phyloP scores from a whole-genome alignment of 164 flowering plant species.

The Chloranthus sessilifolius region DNA sequence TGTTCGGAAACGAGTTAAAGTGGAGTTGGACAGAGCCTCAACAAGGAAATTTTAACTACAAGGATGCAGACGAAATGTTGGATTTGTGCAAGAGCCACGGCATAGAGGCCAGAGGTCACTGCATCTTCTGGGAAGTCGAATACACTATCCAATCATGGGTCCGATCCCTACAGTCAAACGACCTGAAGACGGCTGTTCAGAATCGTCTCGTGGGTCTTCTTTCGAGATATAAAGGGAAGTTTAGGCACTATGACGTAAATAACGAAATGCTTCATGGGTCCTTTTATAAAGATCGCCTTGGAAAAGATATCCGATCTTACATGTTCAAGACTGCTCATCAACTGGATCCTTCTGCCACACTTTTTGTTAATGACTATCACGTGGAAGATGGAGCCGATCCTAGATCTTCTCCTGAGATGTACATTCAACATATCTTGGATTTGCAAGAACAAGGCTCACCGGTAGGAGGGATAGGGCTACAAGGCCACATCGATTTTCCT shows the following conservation, averaged over 20 bases:
- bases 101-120: conserved; percentile 76
- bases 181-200: conserved; percentile 65
- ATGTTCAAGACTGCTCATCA: conserved; percentile 84
- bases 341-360: conserved; percentile 64
- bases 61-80: conserved; percentile 81
- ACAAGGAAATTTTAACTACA: conserved; percentile 76
- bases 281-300: conserved; percentile 71
- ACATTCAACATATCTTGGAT: conserved; percentile 62
- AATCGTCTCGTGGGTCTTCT: conserved; percentile 73
- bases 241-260: conserved; percentile 89
- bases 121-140: conserved; percentile 95
- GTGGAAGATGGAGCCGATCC: conserved; percentile 82
- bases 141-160: conserved; percentile 70
- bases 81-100: conserved; percentile 45
- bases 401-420: conserved; percentile 75
- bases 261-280: conserved; percentile 97
- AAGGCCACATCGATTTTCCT: conserved; percentile 85
- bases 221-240: conserved; percentile 76
- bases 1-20: conserved; percentile 90
- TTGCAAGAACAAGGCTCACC: conserved; percentile 87
- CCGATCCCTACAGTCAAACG: conserved; percentile 40
- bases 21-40: conserved; percentile 92
- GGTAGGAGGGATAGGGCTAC: conserved; percentile 87
- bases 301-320: conserved; percentile 60
- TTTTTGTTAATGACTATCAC: conserved; percentile 91